A percentile compares a stretch with the other conserved stretches of the same genome.
phyloP scores from a whole-genome alignment of 441 rosid genomes.

The Jatropha podagrica region DNA sequence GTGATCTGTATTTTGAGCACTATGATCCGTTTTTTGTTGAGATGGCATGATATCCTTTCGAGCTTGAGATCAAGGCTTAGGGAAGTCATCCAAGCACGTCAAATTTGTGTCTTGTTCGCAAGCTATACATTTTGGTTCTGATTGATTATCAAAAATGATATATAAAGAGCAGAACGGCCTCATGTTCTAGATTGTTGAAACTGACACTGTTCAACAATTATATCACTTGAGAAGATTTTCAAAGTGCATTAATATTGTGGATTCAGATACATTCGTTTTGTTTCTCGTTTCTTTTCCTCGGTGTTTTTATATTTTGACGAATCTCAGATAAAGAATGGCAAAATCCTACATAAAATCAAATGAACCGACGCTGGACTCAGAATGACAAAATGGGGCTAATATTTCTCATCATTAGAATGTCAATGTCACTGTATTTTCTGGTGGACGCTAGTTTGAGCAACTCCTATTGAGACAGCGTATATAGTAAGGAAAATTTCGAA shows the following conservation, averaged over 20 bases:
- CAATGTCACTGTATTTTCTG: not conserved
- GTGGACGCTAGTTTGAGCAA: not conserved
- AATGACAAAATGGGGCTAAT: too few species aligned
- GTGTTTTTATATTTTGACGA: too few species aligned
- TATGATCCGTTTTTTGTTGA: not conserved
- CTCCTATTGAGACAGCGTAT: not conserved
- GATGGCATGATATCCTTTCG: not conserved
- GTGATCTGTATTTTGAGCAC: not conserved
- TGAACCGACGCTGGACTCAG: too few species aligned
- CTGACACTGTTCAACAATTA: too few species aligned
- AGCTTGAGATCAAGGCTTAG: not conserved
- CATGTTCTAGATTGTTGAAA: too few species aligned
- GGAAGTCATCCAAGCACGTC: not conserved
- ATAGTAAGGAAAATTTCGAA: not conserved
- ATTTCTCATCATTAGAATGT: not conserved
- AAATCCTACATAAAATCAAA: too few species aligned
- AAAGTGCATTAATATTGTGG: not conserved
- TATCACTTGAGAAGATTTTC: not conserved
- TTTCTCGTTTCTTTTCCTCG: too few species aligned
- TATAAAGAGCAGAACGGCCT: not conserved
- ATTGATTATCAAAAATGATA: not conserved
- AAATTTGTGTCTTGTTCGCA: not conserved
- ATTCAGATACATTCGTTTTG: not conserved
- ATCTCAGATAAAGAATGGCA: too few species aligned
- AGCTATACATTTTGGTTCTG: not conserved